phyloP scores from a whole-genome alignment of 31 red algal species.

The Odonthalia washingtoniensis region DNA sequence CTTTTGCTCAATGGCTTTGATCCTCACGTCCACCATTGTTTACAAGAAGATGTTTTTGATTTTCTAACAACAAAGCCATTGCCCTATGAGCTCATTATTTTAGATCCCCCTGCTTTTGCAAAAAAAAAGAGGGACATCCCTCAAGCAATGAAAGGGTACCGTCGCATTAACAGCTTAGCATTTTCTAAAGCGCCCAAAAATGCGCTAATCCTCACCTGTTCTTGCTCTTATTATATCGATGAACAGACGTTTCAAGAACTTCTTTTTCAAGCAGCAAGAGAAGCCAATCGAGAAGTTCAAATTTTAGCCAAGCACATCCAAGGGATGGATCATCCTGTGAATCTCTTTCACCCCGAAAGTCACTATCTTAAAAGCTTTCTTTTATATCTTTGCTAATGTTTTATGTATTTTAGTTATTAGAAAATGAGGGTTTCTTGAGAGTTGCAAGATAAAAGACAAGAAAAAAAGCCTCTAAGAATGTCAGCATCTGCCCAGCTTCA shows the following conservation, averaged over 20 bases:
- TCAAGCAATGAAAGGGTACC: constrained; percentile 16
- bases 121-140: constrained; percentile 3
- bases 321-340: constrained; percentile 29
- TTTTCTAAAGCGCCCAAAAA: constrained; percentile 10
- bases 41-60: constrained; percentile 17
- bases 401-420: constrained; percentile 6
- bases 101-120: constrained; percentile 42
- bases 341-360: constrained; percentile 18
- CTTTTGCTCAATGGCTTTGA: constrained; percentile 13
- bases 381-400: constrained; percentile 16
- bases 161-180: constrained; percentile 17
- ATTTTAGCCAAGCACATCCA: background rate
- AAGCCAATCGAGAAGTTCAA: constrained; percentile 19
- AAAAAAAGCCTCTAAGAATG: too few relatives aligned
- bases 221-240: constrained; percentile 12
- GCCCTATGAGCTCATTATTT: constrained; percentile 21
- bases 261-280: constrained; percentile 3
- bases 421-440: too few relatives aligned
- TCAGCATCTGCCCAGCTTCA: too few relatives aligned
- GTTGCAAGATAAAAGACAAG: too few relatives aligned
- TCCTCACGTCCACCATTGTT: background rate
- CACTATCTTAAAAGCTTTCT: constrained; percentile 28
- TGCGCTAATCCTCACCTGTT: constrained; percentile 5
- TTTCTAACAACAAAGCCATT: background rate
- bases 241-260: background rate